These are phyloP conservation scores for Penicillium mononematosum DNA, from an alignment of 495 filamentous ascomycete genomes.

Conservation along the genomic window DNA sequence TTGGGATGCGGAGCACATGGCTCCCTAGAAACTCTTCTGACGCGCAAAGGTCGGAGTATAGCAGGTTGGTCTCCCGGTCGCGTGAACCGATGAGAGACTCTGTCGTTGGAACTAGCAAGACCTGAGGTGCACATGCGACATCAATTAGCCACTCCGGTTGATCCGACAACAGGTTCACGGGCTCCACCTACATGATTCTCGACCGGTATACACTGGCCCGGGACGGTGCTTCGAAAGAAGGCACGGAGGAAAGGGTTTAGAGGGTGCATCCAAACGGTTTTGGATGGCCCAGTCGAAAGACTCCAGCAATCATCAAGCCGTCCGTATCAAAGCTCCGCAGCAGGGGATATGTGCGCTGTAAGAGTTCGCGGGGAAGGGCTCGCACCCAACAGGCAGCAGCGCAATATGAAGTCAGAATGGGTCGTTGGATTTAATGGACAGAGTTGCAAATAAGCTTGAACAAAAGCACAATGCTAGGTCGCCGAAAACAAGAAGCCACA, in stretches of 20 bases:
- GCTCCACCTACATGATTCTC: constrained; percentile 72
- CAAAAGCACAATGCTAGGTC: constrained; percentile 13
- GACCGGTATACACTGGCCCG: constrained; percentile 86
- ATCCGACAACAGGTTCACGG: constrained; percentile 13
- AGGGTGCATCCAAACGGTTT: constrained; percentile 87
- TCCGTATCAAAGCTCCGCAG: constrained; percentile 24
- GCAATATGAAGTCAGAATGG: constrained; percentile 11
- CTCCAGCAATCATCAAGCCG: constrained; percentile 47
- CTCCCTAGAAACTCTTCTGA: constrained; percentile 95
- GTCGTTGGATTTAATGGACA: background rate
- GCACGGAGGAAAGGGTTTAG: constrained; percentile 97
- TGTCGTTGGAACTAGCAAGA: constrained; percentile 90
- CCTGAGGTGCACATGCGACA: constrained; percentile 42
- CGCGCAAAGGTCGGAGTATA: constrained; percentile 75
- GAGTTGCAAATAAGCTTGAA: background rate
- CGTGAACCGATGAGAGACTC: constrained; percentile 84
- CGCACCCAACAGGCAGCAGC: constrained; percentile 37
- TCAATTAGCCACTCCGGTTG: constrained; percentile 19
- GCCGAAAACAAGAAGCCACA: constrained; percentile 10
- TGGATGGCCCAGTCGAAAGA: constrained; percentile 45
- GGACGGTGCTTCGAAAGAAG: constrained; percentile 95
- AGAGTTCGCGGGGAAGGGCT: constrained; percentile 39
- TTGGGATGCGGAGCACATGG: constrained; percentile 88
- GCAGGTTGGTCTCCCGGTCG: constrained; percentile 79
- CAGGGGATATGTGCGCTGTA: constrained; percentile 28